Conservation (phyloP, 108 stramenopile species). For the Skeletonema costatum region DNA sequence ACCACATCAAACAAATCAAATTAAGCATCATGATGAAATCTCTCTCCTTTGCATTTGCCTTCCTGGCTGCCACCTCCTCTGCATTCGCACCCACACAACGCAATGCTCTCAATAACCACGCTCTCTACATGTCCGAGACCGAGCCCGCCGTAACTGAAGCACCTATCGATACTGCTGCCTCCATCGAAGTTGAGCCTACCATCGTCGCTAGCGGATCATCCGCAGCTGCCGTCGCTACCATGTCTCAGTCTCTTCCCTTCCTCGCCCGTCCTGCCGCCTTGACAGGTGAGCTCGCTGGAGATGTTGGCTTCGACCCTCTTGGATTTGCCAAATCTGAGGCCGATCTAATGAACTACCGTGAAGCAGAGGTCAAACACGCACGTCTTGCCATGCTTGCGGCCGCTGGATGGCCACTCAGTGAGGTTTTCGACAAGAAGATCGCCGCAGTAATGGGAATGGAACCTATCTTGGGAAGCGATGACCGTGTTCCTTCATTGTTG, state of each 20-base stretch:
- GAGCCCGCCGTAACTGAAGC: neutral
- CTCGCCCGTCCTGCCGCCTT: conserved; percentile 67
- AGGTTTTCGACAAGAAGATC: conserved; percentile 80
- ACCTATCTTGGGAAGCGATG: conserved; percentile 57
- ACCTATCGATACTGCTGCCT: neutral
- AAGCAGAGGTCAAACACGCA: conserved; percentile 93
- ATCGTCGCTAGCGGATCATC: conserved; percentile 3
- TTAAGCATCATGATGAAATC: conserved; percentile 62
- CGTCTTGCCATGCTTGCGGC: conserved; percentile 91
- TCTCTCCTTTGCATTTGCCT: conserved; percentile 51
- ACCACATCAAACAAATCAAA: no score
- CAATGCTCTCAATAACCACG: neutral
- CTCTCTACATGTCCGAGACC: conserved; percentile 13
- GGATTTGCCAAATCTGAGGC: conserved; percentile 75
- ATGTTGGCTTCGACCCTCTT: conserved; percentile 93
- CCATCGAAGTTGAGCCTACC: conserved; percentile 5
- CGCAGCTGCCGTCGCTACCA: conserved; percentile 29
- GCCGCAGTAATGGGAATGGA: conserved; percentile 59
- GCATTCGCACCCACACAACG: conserved; percentile 61
- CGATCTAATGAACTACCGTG: conserved; percentile 53
- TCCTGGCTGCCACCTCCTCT: conserved; percentile 45
- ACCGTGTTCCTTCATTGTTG: conserved; percentile 79
- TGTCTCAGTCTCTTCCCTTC: conserved; percentile 77
- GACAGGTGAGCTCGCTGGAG: conserved; percentile 77
- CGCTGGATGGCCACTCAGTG: conserved; percentile 88